Conservation (phyloP, 768 basidiomycete species). For the Tephrocybe sp. region DNA sequence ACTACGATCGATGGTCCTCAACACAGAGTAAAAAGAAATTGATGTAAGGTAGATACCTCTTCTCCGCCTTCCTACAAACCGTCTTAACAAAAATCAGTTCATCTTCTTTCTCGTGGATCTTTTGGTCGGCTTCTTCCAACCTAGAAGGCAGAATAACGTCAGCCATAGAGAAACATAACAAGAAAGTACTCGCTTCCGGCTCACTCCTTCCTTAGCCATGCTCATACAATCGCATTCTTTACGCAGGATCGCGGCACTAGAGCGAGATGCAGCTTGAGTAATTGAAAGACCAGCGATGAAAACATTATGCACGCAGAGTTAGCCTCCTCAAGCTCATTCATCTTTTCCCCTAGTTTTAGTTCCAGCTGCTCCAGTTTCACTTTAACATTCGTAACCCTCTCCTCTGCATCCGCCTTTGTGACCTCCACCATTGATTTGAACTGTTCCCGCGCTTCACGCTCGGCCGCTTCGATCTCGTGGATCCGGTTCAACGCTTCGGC, state of each 20-base stretch:
- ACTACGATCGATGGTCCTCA: neutral
- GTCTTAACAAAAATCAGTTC: too few species aligned
- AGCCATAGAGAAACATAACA: too few species aligned
- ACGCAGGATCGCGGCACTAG: too few species aligned
- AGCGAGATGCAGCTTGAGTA: neutral
- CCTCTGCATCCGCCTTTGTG: neutral
- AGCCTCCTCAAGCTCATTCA: neutral
- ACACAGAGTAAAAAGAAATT: too few species aligned
- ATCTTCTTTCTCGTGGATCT: too few species aligned
- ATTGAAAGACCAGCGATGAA: neutral
- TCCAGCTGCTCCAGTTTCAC: neutral
- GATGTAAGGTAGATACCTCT: too few species aligned
- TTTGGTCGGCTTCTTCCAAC: too few species aligned
- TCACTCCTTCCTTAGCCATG: too few species aligned
- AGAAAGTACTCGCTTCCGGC: too few species aligned
- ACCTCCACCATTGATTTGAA: constrained; percentile 14
- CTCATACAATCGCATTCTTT: too few species aligned
- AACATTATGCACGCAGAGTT: neutral
- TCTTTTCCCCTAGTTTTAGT: neutral
- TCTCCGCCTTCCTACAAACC: too few species aligned
- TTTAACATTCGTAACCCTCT: neutral
- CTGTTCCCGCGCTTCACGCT: constrained; percentile 16
- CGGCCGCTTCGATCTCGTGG: constrained; percentile 33
- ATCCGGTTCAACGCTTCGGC: constrained; percentile 29
- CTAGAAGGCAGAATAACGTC: too few species aligned